These are phyloP conservation scores for Malbranchea cinnamomea DNA, from an alignment of 2,329 filamentous ascomycete species.

Conservation along the genomic window DNA sequence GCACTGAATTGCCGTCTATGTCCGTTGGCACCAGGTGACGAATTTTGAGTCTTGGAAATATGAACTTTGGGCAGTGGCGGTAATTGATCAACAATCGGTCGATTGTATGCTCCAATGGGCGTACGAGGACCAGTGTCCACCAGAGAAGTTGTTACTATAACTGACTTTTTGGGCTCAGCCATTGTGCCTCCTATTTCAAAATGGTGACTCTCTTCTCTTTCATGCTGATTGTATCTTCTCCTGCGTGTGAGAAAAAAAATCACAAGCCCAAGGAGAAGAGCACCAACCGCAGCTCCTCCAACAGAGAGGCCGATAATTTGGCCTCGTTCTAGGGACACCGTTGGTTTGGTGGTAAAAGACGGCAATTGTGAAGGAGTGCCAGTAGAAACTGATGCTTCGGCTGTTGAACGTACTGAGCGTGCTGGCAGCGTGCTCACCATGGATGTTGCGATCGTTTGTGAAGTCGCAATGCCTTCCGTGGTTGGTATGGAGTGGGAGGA, in stretches of 20 bases:
- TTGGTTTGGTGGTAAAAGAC: too few relatives aligned
- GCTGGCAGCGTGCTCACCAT: too few relatives aligned
- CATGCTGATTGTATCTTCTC: slow-evolving; percentile 8
- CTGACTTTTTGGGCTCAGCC: slow-evolving; percentile 18
- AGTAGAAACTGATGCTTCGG: neutral
- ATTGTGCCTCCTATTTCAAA: slow-evolving; percentile 27
- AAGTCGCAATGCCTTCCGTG: too few relatives aligned
- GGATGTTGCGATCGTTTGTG: too few relatives aligned
- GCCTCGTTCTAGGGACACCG: too few relatives aligned
- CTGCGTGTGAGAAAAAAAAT: slow-evolving; percentile 12
- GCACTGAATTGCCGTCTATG: slow-evolving; percentile 10
- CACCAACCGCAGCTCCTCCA: slow-evolving; percentile 36
- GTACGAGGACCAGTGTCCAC: slow-evolving; percentile 4
- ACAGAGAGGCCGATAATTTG: slow-evolving; percentile 42
- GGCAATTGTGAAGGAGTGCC: neutral
- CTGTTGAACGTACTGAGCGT: too few relatives aligned
- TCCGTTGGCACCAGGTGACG: slow-evolving; percentile 4
- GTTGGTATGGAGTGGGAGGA: neutral
- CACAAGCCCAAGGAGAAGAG: slow-evolving; percentile 32
- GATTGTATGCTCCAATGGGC: slow-evolving; percentile 9
- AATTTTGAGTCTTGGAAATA: slow-evolving; percentile 8
- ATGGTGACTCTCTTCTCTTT: slow-evolving; percentile 13
- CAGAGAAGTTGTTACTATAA: slow-evolving; percentile 10
- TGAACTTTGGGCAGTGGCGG: neutral
- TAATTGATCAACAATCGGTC: neutral